Conservation (phyloP, 2,329 filamentous ascomycete species). For the Biscogniauxia sp. region DNA sequence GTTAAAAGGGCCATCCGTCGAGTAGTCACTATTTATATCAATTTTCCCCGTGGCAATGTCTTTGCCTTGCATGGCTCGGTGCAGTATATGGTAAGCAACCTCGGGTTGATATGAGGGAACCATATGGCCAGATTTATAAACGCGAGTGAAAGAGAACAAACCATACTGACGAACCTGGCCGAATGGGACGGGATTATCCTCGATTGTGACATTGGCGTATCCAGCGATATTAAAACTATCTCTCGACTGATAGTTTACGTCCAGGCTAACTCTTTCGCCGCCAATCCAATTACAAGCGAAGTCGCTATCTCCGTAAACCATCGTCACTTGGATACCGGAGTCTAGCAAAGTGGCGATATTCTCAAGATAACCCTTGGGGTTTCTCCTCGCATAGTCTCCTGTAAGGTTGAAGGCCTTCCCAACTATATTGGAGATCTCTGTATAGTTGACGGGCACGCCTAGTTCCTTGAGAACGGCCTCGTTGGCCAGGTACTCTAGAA, state of each 20-base stretch:
- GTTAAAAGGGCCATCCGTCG: no score
- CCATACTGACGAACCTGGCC: slow-evolving; percentile 66
- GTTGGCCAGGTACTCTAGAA: slow-evolving; percentile 51
- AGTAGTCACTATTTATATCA: no score
- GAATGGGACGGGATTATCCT: no score
- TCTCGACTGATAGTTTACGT: slow-evolving; percentile 29
- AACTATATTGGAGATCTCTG: slow-evolving; percentile 39
- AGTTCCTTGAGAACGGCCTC: slow-evolving; percentile 50
- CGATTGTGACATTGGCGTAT: no score
- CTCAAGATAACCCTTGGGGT: slow-evolving; percentile 31
- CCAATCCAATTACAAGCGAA: slow-evolving; percentile 57
- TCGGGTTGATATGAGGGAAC: no score
- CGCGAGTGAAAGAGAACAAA: slow-evolving; percentile 49
- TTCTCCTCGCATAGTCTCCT: slow-evolving; percentile 16
- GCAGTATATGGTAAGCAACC: no score
- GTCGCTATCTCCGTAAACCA: slow-evolving; percentile 57
- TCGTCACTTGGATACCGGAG: slow-evolving; percentile 50
- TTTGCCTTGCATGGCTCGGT: no score
- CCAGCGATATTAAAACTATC: no score
- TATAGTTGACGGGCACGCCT: slow-evolving; percentile 56
- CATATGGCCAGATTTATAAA: slow-evolving; percentile 7
- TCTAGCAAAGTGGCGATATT: slow-evolving; percentile 49
- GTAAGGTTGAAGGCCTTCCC: slow-evolving; percentile 36
- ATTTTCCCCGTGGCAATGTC: no score
- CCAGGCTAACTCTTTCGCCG: slow-evolving; percentile 47